Evolutionary conservation across 495 filamentous ascomycete genomes (phyloP), one percentile per base, ranked within the genome.

Genomic region (Hypoxylon lienhwacheense): DNA sequence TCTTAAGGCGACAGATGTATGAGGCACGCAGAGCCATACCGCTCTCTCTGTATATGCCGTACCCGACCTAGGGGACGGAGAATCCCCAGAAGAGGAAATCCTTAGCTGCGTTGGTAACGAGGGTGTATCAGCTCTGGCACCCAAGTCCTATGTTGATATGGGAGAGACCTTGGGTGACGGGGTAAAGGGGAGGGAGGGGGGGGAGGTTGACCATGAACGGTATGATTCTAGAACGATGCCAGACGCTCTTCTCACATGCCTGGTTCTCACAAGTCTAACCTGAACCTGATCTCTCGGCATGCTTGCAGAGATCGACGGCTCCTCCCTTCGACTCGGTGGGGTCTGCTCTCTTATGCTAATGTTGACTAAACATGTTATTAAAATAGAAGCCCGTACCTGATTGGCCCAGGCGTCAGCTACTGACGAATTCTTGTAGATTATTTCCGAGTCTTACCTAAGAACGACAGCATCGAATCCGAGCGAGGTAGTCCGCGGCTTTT

Each of bases 391-490:
- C 7, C 14, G 19, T 28, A 25, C 29, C 7, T 26, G 36, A 29
- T n/a, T 22, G 25, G 34, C 19, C 19, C 12, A 35, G 28, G 14
- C 12, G 14, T 22, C 36, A 26, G 8, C 36, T 7, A 19, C 31
- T 24, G 10, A n/a, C 10, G 20, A 34, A 32, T 32, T 3, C 7
- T n/a, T 25, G 36, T 12, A 45, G 34, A 33, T 32, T 61, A 61
- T 55, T 61, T 19, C 49, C 57, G 50, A 12, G 29, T 61, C 50
- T 55, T 50, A 61, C 57, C 29, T 60, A 48, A 53, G 44, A 45
- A 33, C 3, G 24, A 51, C 10, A 29, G 0, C 24, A 3, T 33
- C 5, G 37, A 36, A 48, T 3, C 8, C 8, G 24, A 26, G 8
- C n/a, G n/a, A n/a, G n/a, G n/a, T n/a, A n/a, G n/a, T n/a, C n/a